phyloP scores from a whole-genome alignment of 345 rosid species.

The Moringa oleifera region DNA sequence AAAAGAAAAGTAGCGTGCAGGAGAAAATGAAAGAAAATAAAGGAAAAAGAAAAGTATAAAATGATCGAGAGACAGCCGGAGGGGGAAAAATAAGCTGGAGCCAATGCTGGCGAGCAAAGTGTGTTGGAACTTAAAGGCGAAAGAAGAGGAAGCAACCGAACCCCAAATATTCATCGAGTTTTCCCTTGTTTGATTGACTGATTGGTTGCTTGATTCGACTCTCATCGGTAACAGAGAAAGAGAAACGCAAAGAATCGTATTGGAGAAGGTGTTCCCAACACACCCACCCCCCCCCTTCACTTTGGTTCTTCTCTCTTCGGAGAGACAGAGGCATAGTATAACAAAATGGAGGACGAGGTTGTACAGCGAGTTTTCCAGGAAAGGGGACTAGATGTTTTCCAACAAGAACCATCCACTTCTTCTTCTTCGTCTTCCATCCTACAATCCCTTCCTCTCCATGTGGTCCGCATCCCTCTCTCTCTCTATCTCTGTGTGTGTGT shows the following conservation, averaged over 20 bases:
- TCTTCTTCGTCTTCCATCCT: slow-evolving; percentile 83
- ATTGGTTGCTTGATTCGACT: slow-evolving; percentile 2
- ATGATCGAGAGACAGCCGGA: background rate
- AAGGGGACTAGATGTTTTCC: slow-evolving; percentile 90
- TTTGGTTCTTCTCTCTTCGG: background rate
- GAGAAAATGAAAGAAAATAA: too few species aligned
- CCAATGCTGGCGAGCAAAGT: slow-evolving; percentile 9
- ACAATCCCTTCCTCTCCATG: slow-evolving; percentile 92
- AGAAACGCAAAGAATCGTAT: background rate
- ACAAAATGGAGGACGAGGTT: slow-evolving; percentile 79
- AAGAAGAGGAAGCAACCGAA: background rate
- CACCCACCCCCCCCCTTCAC: too few species aligned
- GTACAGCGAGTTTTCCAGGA: slow-evolving; percentile 91
- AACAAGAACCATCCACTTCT: slow-evolving; percentile 75
- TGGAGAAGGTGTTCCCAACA: too few species aligned
- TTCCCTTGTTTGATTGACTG: background rate
- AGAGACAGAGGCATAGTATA: background rate
- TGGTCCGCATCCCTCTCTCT: slow-evolving; percentile 36
- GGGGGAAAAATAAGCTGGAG: slow-evolving; percentile 19
- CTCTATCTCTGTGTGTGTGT: background rate
- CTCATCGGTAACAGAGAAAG: slow-evolving; percentile 2
- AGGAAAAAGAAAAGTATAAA: background rate
- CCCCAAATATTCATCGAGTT: background rate
- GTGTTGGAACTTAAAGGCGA: background rate
- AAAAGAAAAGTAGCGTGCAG: background rate